phyloP scores from a whole-genome alignment of 768 basidiomycete species.

The Mycena olivaceomarginata region DNA sequence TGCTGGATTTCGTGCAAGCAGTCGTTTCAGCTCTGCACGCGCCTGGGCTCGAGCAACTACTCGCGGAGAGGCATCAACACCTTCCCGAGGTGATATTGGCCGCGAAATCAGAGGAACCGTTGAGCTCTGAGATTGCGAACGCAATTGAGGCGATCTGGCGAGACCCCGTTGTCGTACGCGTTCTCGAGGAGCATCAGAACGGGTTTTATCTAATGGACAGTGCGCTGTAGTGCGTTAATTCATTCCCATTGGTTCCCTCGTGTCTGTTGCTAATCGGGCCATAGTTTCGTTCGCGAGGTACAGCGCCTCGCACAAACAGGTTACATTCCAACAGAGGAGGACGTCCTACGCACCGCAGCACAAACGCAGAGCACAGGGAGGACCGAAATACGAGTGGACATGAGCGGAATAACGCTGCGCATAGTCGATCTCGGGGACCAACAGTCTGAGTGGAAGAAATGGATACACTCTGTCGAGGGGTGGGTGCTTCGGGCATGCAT shows the following conservation, averaged over 20 bases:
- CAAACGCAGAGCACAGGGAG: too few species aligned
- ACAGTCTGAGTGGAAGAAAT: too few species aligned
- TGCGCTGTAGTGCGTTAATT: slow-evolving; percentile 76
- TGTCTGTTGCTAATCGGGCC: too few species aligned
- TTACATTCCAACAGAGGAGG: too few species aligned
- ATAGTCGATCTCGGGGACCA: too few species aligned
- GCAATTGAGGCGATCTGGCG: slow-evolving; percentile 73
- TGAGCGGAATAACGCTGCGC: too few species aligned
- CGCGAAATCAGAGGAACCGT: slow-evolving; percentile 57
- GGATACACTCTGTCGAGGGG: too few species aligned
- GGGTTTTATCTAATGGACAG: slow-evolving; percentile 92
- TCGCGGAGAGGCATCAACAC: background rate
- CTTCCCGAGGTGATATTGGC: background rate
- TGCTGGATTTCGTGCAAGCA: slow-evolving; percentile 45
- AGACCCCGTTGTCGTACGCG: slow-evolving; percentile 62
- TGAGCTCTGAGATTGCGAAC: slow-evolving; percentile 75
- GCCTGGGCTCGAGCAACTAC: background rate
- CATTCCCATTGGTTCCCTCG: background rate
- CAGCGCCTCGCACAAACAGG: too few species aligned
- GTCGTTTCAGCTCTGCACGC: background rate
- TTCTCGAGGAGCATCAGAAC: slow-evolving; percentile 58
- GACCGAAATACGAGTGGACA: too few species aligned
- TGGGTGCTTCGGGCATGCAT: too few species aligned
- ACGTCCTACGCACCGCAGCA: too few species aligned
- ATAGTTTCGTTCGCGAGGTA: too few species aligned